A percentile compares a stretch with the other conserved stretches of the same genome.
Evolutionary conservation across 345 rosid genomes (phyloP).

Genomic region (Geranium rotundifolium): DNA sequence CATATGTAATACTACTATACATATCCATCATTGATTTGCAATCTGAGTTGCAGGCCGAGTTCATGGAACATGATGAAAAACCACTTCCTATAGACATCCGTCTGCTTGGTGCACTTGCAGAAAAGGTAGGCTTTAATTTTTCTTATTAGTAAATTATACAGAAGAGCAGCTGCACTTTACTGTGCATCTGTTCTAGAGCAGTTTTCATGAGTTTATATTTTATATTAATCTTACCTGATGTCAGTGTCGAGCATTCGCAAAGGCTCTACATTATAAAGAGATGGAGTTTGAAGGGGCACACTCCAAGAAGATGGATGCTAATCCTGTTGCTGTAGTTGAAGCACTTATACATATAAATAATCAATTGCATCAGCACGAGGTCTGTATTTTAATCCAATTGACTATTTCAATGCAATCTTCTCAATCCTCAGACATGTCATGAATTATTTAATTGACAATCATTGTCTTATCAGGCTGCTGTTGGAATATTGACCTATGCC

Average conservation of each 20-base stretch:
- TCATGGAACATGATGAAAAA: slow-evolving; percentile 98
- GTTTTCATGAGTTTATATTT: background rate
- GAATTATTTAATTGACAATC: background rate
- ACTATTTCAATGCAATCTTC: background rate
- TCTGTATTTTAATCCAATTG: slow-evolving; percentile 6
- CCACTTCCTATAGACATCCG: slow-evolving; percentile 98
- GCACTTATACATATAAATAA: slow-evolving; percentile 96
- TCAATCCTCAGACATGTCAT: background rate
- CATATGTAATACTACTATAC: background rate
- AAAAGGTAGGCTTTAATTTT: slow-evolving; percentile 43
- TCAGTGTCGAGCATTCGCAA: slow-evolving; percentile 95
- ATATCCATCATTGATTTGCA: background rate
- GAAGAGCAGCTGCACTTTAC: background rate
- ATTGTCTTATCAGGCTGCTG: slow-evolving; percentile 59
- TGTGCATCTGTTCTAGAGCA: background rate
- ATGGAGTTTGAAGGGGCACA: slow-evolving; percentile 96
- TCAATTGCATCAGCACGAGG: slow-evolving; percentile 98
- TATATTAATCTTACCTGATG: background rate
- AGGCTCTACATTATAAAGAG: slow-evolving; percentile 98
- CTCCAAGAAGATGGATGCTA: slow-evolving; percentile 83
- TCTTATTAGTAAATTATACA: background rate
- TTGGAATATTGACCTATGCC: slow-evolving; percentile 93
- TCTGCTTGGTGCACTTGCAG: slow-evolving; percentile 98
- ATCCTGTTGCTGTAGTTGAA: slow-evolving; percentile 95
- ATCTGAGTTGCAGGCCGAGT: slow-evolving; percentile 65